Evolutionary conservation across 2,329 filamentous ascomycete species (phyloP), one percentile per base, ranked within the genome.

Genomic region (Gnomoniopsis sp.): DNA sequence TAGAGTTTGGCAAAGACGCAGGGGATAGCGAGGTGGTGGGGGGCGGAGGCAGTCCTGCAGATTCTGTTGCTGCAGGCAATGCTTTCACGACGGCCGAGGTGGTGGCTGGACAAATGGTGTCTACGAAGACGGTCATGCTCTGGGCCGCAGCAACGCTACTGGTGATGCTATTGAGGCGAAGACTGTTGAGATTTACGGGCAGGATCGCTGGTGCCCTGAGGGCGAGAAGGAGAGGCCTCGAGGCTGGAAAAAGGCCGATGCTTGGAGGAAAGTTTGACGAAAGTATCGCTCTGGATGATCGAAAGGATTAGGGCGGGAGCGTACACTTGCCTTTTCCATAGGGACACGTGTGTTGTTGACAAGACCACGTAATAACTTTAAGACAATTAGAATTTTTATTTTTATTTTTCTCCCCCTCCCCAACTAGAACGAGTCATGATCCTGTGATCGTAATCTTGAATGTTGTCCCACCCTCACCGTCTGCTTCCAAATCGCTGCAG

Each of bases 141-240:
- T 15, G 43, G 7, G 38, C 55, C 21, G 46, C 38, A 30, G 46
- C 23, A 21, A 17, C 34, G 19, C 51, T 59, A 21, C 23, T 59
- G 2, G 6, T 47, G 3, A 30, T 59, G 47, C n/a, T 47, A 36
- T 47, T 59, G 36, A 55, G 57, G 38, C 51, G 51, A 22, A 55
- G 49, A 21, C 30, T 55, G 12, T 49, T 59, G 51, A 48, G 51
- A 19, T 8, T 59, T 26, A 49, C 50, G n/a, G 51, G 51, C 53
- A 43, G 54, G 22, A 33, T 55, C 38, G 47, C 50, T 38, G 36
- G 3, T 17, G 44, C 33, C 10, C 1, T 14, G 19, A 15, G 23
- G 34, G 21, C 43, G 33, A 43, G 19, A 43, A 10, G 50, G 30
- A 49, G 33, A 48, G 36, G 12, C 11, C 14, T 11, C 3, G 17